These are phyloP conservation scores for Fomitiporia mediterranea DNA, from an alignment of 1,284 basidiomycete species.

Conservation along the genomic window DNA sequence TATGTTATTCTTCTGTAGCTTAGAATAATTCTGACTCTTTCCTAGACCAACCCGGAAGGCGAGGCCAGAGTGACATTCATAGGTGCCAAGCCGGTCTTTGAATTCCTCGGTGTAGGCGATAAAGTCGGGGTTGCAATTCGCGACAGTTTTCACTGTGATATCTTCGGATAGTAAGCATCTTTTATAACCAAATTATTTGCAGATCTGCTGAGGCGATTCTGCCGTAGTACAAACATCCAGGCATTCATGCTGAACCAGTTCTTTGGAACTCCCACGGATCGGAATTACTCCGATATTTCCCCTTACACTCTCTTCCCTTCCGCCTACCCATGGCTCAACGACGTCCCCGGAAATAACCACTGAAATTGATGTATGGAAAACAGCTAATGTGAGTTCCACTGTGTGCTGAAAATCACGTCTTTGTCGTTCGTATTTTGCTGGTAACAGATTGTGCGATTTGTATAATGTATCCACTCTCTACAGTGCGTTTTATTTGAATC, in stretches of 20 bases:
- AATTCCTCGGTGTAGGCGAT: slow-evolving; percentile 25
- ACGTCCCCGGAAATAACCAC: neutral
- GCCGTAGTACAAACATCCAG: slow-evolving; percentile 16
- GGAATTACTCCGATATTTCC: slow-evolving; percentile 18
- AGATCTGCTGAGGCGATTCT: neutral
- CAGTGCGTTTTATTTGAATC: no score
- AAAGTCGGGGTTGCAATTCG: slow-evolving; percentile 27
- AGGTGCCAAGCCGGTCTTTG: slow-evolving; percentile 24
- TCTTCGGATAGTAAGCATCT: slow-evolving; percentile 27
- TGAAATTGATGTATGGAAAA: no score
- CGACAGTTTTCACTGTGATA: slow-evolving; percentile 25
- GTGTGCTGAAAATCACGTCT: no score
- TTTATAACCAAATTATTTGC: neutral
- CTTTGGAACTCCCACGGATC: slow-evolving; percentile 16
- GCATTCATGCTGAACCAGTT: slow-evolving; percentile 18
- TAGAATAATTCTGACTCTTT: neutral
- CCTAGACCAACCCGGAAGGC: slow-evolving; percentile 25
- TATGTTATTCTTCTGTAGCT: neutral
- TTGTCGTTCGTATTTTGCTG: no score
- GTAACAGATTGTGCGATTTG: no score
- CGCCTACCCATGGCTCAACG: slow-evolving; percentile 14
- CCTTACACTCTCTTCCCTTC: slow-evolving; percentile 6
- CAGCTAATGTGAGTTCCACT: no score
- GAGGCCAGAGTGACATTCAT: slow-evolving; percentile 26
- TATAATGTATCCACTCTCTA: no score